Percentiles rank a stretch among this genome's conserved stretches.
These are phyloP conservation scores for Centaurea solstitialis DNA, from an alignment of 129 eudicot species.

Conservation along the genomic window DNA sequence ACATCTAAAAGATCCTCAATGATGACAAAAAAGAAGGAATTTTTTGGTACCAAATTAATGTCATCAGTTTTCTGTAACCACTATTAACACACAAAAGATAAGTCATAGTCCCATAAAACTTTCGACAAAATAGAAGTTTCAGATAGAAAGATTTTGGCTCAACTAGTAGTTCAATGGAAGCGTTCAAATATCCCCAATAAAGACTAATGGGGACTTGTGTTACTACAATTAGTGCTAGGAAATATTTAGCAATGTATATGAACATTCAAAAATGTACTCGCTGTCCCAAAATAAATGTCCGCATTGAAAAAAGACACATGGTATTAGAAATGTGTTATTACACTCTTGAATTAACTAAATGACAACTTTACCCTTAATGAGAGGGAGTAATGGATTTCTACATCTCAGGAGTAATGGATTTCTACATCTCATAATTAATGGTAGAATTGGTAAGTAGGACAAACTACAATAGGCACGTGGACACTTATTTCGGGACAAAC, in stretches of 20 bases:
- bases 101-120: neutral
- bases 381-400: neutral
- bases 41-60: neutral
- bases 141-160: no score
- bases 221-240: neutral
- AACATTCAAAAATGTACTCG: neutral
- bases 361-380: neutral
- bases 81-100: neutral
- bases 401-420: neutral
- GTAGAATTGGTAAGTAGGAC: neutral
- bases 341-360: neutral
- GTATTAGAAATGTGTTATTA: neutral
- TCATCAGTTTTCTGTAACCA: neutral
- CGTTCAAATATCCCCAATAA: neutral
- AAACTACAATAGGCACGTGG: neutral
- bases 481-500: neutral
- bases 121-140: neutral
- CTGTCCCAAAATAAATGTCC: neutral
- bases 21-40: neutral
- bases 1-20: neutral
- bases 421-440: neutral
- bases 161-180: neutral
- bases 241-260: neutral
- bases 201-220: neutral
- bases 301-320: neutral